Evolutionary conservation across 176 grass and related monocot species (phyloP).

Genomic region (Tillandsia fasciculata): DNA sequence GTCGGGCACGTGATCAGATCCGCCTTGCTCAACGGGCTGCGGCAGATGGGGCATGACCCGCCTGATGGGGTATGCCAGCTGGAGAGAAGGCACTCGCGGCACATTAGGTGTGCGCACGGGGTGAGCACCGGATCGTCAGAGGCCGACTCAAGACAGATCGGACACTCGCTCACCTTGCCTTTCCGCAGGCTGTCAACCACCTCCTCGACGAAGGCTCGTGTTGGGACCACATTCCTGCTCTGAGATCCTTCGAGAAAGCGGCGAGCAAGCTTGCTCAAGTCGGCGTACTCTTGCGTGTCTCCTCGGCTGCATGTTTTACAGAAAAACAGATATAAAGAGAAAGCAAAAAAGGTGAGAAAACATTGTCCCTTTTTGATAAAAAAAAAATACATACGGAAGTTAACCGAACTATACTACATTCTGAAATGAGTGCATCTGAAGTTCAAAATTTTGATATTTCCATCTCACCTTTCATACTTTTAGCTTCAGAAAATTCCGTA

Average conservation of each 20-base stretch:
- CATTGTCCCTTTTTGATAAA: neutral
- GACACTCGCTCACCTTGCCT: conserved; percentile 55
- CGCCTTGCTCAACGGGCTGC: conserved; percentile 36
- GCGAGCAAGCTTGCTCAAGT: conserved; percentile 52
- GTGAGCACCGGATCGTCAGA: conserved; percentile 91
- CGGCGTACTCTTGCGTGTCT: conserved; percentile 44
- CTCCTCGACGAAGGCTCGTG: conserved; percentile 59
- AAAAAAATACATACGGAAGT: too few relatives aligned
- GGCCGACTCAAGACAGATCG: conserved; percentile 81
- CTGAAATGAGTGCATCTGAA: too few relatives aligned
- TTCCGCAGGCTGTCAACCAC: conserved; percentile 72
- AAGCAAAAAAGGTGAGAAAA: conserved; percentile 5
- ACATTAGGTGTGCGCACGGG: conserved; percentile 62
- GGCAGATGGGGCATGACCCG: conserved; percentile 61
- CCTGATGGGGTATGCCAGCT: conserved; percentile 48
- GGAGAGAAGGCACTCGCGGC: conserved; percentile 65
- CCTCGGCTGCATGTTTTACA: conserved; percentile 41
- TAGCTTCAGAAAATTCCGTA: too few relatives aligned
- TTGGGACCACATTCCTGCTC: conserved; percentile 21
- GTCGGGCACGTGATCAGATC: conserved; percentile 59
- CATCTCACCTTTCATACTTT: too few relatives aligned
- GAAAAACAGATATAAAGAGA: conserved; percentile 1
- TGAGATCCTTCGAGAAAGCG: conserved; percentile 52
- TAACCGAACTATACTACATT: too few relatives aligned
- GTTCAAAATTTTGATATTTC: too few relatives aligned